Percentiles rank a stretch among this genome's conserved stretches.
Evolutionary conservation across 192 early-diverging fungal genomes (phyloP).

Genomic region (Chytriomyces hyalinus): DNA sequence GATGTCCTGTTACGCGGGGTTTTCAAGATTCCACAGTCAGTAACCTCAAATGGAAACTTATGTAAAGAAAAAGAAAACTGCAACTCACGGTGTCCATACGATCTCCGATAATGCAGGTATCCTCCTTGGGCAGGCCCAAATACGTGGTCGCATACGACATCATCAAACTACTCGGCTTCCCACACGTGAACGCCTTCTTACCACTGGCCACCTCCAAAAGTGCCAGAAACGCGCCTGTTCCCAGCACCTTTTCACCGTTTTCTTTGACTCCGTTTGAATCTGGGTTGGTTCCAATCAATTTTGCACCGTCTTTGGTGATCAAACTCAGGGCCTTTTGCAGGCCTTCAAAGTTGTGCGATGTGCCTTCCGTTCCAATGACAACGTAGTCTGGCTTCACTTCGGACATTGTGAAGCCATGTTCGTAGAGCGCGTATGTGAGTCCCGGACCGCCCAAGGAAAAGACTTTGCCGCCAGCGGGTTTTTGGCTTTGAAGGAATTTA

Average conservation of each 20-base stretch:
- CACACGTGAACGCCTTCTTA: conserved; percentile 65
- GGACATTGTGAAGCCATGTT: conserved; percentile 63
- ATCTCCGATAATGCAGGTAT: conserved; percentile 68
- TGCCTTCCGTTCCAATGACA: conserved; percentile 60
- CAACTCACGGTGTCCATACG: conserved; percentile 63
- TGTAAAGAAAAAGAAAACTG: not conserved
- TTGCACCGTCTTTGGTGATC: conserved; percentile 56
- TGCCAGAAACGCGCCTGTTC: conserved; percentile 59
- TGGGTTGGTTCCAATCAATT: conserved; percentile 66
- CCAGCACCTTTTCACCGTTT: conserved; percentile 48
- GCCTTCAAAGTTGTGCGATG: conserved; percentile 50
- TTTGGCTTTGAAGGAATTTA: conserved; percentile 54
- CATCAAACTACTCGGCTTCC: conserved; percentile 43
- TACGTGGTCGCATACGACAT: conserved; percentile 55
- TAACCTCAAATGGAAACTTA: too few species aligned
- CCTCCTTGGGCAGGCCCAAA: conserved; percentile 55
- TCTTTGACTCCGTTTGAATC: conserved; percentile 58
- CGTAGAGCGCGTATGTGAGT: conserved; percentile 59
- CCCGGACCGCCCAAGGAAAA: conserved; percentile 64
- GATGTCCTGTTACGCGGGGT: conserved; percentile 43
- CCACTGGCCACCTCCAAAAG: conserved; percentile 60
- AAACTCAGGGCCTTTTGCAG: conserved; percentile 57
- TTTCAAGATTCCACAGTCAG: not conserved
- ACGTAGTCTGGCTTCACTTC: conserved; percentile 62
- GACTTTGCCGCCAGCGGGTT: conserved; percentile 42